Evolutionary conservation across 2,329 filamentous ascomycete species (phyloP), one percentile per base, ranked within the genome.

Genomic region (Lecanicillium sp.): DNA sequence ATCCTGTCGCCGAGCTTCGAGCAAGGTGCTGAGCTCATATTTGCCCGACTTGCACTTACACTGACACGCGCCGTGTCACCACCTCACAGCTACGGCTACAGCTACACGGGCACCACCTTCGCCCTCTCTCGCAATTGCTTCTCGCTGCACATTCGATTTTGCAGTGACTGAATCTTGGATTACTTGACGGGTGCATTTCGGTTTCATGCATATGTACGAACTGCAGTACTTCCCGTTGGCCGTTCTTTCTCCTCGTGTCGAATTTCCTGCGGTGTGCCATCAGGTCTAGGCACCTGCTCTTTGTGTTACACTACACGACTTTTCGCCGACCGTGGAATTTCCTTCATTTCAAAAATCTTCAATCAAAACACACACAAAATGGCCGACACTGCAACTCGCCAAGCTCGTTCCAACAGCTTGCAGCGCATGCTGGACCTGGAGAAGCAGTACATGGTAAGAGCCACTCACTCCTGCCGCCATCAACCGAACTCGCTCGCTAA

Each of bases 341-440:
- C n/a, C 38, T 5, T 11, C 21, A 12, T 29, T 23, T 24, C 7
- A 20, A 29, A 12, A 8, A 1, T 36, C 40, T 37, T 32, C 40
- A 36, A 29, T 48, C 38, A 29, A 14, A n/a, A 23, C 19, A 37
- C n/a, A 23, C 37, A 8, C 45, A 42, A 29, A 38, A 51, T 51
- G 49, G 38, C 44, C 4, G 39, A 48, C 5, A 39, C 21, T 19
- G 7, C 23, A 20, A 23, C 49, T 26, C 24, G 49, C 11, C 52
- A 54, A 8, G 52, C 49, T 44, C 66, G 67, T 56, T 67, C 68
- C 52, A 71, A 71, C 58, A 78, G 72, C 60, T 72, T 81, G 54
- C 70, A 79, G 60, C 71, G 68, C 51, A 81, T 82, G 78, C 67
- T 81, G 41, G 76, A 81, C 55, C 63, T 81, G 44, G 79, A 82